Evolutionary conservation across 306 rosid species (phyloP), one percentile per base, ranked within the genome.

Genomic region (Quercus gilva): DNA sequence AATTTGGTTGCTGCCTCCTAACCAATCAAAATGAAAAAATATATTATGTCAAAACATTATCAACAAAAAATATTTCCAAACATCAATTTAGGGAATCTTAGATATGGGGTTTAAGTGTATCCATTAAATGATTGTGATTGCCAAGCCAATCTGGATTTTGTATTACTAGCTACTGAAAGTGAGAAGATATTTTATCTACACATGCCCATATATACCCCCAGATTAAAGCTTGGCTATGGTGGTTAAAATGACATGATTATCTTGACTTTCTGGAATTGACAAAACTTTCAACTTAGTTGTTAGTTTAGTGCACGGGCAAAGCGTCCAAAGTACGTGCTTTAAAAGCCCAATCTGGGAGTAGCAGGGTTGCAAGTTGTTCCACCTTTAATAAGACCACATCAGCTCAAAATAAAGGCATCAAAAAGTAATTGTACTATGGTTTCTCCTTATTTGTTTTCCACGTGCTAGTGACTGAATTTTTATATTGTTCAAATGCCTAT

Each of bases 1-100:
- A 91, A 56, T 68, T 59, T 90, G 43, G 86, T 78, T 17, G 99
- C 97, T 53, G 91, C 99, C 69, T 91, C 97, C 99, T 94, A 79
- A 25, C 29, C 82, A 74, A 55, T 15, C 65, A 79, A 35, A 74
- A 35, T 21, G 53, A 75, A 80, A 67, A 29, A 35, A 19, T 35
- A 68, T 68, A n/a, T 33, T 19, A 25, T 13, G 25, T 51, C 59
- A n/a, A 21, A 61, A 43, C 74, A 33, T 10, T 69, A 63, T 64
- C 77, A 63, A 17, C 43, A 76, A 68, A 75, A 43, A 57, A 77
- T 68, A 70, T 64, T 75, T 57, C 28, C 58, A 67, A 41, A 15
- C 35, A 49, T 52, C 75, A 45, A 67, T 57, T 35, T 55, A 19
- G 20, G 10, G 4, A 28, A 29, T 64, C 56, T n/a, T 51, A 18